Evolutionary conservation across 148 eudicot species (phyloP).

Genomic region (Polygonum aviculare): DNA sequence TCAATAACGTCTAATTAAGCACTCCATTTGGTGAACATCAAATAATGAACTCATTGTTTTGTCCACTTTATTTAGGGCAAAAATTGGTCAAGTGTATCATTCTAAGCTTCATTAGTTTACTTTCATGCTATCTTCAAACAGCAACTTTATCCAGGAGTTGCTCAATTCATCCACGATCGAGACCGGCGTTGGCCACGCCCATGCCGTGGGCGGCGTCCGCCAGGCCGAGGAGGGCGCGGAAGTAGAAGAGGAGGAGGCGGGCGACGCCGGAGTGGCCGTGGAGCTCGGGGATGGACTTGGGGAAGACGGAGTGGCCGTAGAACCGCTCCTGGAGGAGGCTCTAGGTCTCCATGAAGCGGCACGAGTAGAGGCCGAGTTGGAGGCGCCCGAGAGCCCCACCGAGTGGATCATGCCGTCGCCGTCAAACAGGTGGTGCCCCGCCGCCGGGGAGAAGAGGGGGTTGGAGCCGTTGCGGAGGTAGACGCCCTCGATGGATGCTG

Average conservation of each 20-base stretch:
- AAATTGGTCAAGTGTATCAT: neutral
- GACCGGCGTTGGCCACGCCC: conserved; percentile 76
- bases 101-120: neutral
- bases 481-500: conserved; percentile 44
- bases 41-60: neutral
- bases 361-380: conserved; percentile 38
- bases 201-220: conserved; percentile 38
- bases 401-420: conserved; percentile 89
- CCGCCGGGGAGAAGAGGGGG: conserved; percentile 37
- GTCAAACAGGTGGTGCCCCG: conserved; percentile 78
- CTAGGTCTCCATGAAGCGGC: conserved; percentile 63
- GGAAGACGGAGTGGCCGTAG: conserved; percentile 54
- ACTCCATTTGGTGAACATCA: neutral
- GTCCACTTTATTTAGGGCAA: neutral
- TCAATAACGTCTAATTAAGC: neutral
- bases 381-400: conserved; percentile 24
- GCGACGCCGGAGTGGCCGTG: conserved; percentile 65
- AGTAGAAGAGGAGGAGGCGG: conserved; percentile 40
- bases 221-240: conserved; percentile 39
- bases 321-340: conserved; percentile 47
- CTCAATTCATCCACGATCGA: conserved; percentile 8
- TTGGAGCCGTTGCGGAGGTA: conserved; percentile 76
- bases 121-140: neutral
- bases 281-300: conserved; percentile 66
- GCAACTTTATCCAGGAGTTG: neutral